A percentile compares a stretch with the other conserved stretches of the same genome.
These are phyloP conservation scores for Aureobasidium pullulans DNA, from an alignment of 2,329 filamentous ascomycete species.

Conservation along the genomic window DNA sequence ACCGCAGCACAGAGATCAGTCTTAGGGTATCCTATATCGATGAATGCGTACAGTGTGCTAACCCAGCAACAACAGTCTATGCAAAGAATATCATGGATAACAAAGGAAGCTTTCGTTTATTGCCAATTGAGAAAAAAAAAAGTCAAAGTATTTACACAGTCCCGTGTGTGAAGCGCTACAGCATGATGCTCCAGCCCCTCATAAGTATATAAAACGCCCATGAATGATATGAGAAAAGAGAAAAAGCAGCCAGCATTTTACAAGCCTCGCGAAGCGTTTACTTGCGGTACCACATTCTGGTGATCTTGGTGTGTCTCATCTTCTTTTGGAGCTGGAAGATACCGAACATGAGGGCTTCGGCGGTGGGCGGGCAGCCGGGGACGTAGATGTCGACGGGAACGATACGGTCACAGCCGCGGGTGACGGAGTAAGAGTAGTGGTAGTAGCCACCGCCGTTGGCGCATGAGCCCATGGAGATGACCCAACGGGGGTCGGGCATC, in stretches of 20 bases:
- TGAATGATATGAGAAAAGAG: conserved; percentile 1
- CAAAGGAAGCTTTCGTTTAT: conserved; percentile 8
- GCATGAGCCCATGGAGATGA: conserved; percentile 75
- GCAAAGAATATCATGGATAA: not conserved
- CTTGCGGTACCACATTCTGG: conserved; percentile 50
- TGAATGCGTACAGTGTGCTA: not conserved
- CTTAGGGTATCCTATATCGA: too few relatives aligned
- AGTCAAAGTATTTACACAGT: conserved; percentile 9
- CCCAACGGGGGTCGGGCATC: conserved; percentile 86
- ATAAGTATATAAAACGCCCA: conserved; percentile 4
- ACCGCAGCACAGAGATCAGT: too few relatives aligned
- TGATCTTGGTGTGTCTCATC: conserved; percentile 54
- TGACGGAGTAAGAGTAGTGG: conserved; percentile 73
- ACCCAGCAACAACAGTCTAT: not conserved
- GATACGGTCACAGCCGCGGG: conserved; percentile 67
- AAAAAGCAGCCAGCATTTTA: not conserved
- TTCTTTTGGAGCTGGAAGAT: conserved; percentile 73
- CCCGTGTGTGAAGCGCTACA: conserved; percentile 6
- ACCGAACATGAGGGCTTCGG: conserved; percentile 48
- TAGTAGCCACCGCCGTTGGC: conserved; percentile 80
- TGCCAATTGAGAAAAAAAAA: not conserved
- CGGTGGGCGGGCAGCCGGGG: conserved; percentile 57
- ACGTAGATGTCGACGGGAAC: conserved; percentile 76
- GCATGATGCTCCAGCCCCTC: conserved; percentile 9
- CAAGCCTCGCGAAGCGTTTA: conserved; percentile 20